Evolutionary conservation across 495 filamentous ascomycete species (phyloP).

Genomic region (Aspergillus ellipticus): DNA sequence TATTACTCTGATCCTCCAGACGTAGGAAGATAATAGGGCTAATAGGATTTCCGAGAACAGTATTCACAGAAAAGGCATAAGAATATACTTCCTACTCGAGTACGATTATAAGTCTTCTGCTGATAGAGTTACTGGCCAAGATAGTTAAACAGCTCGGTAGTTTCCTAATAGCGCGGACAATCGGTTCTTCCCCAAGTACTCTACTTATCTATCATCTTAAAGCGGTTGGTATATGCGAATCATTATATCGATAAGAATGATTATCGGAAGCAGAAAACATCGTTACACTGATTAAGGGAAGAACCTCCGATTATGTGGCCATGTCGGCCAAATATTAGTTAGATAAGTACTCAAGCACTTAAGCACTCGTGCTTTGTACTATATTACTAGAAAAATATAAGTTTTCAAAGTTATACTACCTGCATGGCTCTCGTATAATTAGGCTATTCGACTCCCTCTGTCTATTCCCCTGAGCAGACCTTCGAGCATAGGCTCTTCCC

Average conservation of each 20-base stretch:
- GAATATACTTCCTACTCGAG: too few species aligned
- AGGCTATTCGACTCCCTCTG: background rate
- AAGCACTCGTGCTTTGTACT: constrained; percentile 1
- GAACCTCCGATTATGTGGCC: constrained; percentile 4
- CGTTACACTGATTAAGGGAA: background rate
- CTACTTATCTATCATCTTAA: too few species aligned
- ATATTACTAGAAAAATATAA: background rate
- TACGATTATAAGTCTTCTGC: too few species aligned
- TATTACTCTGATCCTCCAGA: too few species aligned
- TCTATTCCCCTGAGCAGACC: constrained; percentile 8
- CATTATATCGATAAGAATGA: background rate
- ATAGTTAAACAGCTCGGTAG: too few species aligned
- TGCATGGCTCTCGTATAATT: constrained; percentile 7
- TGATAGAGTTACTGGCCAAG: too few species aligned
- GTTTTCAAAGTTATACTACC: constrained; percentile 4
- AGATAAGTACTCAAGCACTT: constrained; percentile 3
- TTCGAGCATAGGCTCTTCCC: constrained; percentile 7
- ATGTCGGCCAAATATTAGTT: constrained; percentile 3
- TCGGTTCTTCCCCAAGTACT: too few species aligned
- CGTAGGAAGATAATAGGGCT: too few species aligned
- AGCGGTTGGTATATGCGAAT: too few species aligned
- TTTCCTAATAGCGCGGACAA: too few species aligned
- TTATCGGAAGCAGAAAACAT: background rate
- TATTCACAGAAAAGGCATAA: too few species aligned
- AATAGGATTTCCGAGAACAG: too few species aligned